Evolutionary conservation across 1,139 yeast genomes (phyloP).

Genomic region (Pneumocystis canis): DNA sequence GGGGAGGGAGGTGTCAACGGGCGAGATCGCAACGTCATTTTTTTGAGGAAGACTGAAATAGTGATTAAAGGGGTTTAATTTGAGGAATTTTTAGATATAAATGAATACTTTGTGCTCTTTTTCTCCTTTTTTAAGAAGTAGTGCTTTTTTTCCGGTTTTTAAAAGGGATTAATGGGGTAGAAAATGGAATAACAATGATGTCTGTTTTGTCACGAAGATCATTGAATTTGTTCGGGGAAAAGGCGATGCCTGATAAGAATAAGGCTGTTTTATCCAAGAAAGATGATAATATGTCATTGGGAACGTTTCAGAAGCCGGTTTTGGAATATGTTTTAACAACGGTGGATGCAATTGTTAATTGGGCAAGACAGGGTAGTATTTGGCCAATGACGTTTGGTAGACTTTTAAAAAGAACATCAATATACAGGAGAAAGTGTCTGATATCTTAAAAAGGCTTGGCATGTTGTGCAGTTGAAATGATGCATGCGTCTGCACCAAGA

Average conservation of each 20-base stretch:
- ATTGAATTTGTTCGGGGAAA: neutral
- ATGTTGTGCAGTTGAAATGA: slow-evolving; percentile 65
- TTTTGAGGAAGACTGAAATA: neutral
- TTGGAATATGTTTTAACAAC: slow-evolving; percentile 78
- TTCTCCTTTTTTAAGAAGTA: neutral
- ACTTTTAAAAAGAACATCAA: slow-evolving; percentile 39
- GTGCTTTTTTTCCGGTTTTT: neutral
- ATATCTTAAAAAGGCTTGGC: slow-evolving; percentile 2
- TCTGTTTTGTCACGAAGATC: neutral
- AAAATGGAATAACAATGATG: neutral
- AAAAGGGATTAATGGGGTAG: neutral
- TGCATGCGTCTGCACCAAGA: slow-evolving; percentile 86
- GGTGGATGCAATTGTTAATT: slow-evolving; percentile 67
- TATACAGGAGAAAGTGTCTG: slow-evolving; percentile 28
- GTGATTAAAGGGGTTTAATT: neutral
- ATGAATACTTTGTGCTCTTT: neutral
- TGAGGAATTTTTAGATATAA: no score
- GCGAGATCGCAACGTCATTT: neutral
- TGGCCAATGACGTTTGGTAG: slow-evolving; percentile 80
- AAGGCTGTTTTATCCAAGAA: neutral
- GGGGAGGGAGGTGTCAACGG: neutral
- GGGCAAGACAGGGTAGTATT: slow-evolving; percentile 86
- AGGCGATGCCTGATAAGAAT: neutral
- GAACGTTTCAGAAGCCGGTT: slow-evolving; percentile 18
- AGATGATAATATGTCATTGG: neutral